phyloP scores from a whole-genome alignment of 306 rosid species.

The Pyrus pyrifolia region DNA sequence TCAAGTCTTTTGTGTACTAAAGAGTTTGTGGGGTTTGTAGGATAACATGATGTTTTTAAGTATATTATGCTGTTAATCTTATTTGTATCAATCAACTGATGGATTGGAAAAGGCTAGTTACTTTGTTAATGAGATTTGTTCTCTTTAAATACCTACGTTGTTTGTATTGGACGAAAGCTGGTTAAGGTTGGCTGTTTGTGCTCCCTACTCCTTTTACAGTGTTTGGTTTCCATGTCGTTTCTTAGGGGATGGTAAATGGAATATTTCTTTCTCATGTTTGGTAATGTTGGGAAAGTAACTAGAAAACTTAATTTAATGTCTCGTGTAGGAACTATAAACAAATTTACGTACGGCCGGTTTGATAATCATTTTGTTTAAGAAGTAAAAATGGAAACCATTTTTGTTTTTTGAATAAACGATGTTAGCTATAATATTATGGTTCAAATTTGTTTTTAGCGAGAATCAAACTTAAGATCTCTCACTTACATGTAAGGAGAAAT shows the following conservation, averaged over 20 bases:
- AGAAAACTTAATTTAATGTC: neutral
- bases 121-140: neutral
- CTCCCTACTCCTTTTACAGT: neutral
- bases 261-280: neutral
- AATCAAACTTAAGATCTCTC: no score
- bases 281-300: neutral
- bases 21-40: neutral
- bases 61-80: neutral
- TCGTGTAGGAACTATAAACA: neutral
- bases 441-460: no score
- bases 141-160: neutral
- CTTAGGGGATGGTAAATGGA: no score
- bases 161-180: neutral
- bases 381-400: no score
- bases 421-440: no score
- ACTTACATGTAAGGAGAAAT: no score
- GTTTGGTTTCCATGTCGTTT: no score
- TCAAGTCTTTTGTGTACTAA: neutral
- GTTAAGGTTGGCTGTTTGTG: neutral
- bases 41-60: neutral
- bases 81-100: neutral
- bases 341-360: no score
- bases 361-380: no score
- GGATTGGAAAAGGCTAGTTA: neutral
- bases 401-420: no score